These are phyloP conservation scores for Astraeus odoratus DNA, from an alignment of 768 basidiomycete species.

Conservation along the genomic window DNA sequence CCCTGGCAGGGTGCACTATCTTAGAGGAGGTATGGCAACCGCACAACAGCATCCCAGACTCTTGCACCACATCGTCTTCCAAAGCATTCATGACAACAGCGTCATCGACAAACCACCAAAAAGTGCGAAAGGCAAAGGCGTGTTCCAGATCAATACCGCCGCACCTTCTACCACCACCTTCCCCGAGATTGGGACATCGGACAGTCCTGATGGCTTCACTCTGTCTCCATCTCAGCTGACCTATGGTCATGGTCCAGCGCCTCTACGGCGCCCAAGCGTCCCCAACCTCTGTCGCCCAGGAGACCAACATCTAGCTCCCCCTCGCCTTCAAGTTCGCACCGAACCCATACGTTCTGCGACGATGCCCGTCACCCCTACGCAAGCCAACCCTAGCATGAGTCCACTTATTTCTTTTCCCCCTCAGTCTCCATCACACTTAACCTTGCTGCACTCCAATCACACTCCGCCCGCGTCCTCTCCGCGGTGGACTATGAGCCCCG, in stretches of 20 bases:
- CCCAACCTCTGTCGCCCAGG: slow-evolving; percentile 53
- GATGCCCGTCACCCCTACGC: slow-evolving; percentile 39
- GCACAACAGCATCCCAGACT: slow-evolving; percentile 55
- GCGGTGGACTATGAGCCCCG: slow-evolving; percentile 29
- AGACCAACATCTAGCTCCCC: slow-evolving; percentile 36
- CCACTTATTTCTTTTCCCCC: slow-evolving; percentile 20
- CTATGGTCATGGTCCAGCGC: slow-evolving; percentile 44
- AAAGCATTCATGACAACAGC: slow-evolving; percentile 9
- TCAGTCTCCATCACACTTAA: slow-evolving; percentile 55
- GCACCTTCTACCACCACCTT: slow-evolving; percentile 46
- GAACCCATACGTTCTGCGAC: slow-evolving; percentile 54
- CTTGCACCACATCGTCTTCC: slow-evolving; percentile 39
- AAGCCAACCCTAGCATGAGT: slow-evolving; percentile 14
- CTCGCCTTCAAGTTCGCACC: slow-evolving; percentile 57
- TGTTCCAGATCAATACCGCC: slow-evolving; percentile 64
- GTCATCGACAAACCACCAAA: slow-evolving; percentile 14
- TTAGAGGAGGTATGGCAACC: slow-evolving; percentile 63
- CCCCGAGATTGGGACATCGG: slow-evolving; percentile 52
- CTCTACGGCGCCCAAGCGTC: slow-evolving; percentile 52
- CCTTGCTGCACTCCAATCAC: slow-evolving; percentile 51
- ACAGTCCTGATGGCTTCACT: slow-evolving; percentile 28
- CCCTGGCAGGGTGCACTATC: slow-evolving; percentile 53
- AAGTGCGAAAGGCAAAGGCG: slow-evolving; percentile 36
- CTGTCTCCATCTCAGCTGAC: slow-evolving; percentile 49
- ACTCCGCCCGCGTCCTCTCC: slow-evolving; percentile 47